A percentile compares a stretch with the other conserved stretches of the same genome.
These are phyloP conservation scores for Wallacemonas sp. DNA, from an alignment of 208 protist genomes.

Conservation along the genomic window DNA sequence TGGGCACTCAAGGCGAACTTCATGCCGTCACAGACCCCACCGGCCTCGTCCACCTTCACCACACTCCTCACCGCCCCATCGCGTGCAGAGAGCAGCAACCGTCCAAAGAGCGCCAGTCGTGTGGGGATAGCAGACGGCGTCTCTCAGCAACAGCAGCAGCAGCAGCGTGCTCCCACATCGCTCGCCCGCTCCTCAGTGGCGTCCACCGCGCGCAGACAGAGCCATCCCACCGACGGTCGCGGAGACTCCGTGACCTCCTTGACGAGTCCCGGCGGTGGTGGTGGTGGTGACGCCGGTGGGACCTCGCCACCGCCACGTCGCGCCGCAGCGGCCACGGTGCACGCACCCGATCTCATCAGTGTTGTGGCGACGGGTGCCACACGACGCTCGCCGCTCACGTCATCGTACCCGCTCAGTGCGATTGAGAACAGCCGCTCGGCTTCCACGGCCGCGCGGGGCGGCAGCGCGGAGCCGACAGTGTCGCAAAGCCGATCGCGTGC, in stretches of 20 bases:
- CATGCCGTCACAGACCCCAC: not conserved
- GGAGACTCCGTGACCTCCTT: not conserved
- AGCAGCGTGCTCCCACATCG: no score
- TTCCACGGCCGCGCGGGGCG: no score
- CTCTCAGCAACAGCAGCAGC: no score
- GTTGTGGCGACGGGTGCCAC: no score
- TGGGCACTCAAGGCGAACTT: conserved; percentile 5
- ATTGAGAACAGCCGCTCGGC: conserved; percentile 1
- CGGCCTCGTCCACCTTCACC: not conserved
- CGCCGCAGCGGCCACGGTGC: not conserved
- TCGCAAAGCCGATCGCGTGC: not conserved
- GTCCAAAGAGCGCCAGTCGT: no score
- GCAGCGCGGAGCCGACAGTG: not conserved
- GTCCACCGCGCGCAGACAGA: no score
- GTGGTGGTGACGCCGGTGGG: not conserved
- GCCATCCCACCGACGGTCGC: not conserved
- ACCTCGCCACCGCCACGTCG: not conserved
- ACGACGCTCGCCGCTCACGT: not conserved
- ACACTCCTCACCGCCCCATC: not conserved
- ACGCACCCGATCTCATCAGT: no score
- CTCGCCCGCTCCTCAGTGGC: no score
- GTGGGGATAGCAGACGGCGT: no score
- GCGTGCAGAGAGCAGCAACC: no score
- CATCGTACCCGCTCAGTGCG: conserved; percentile 1
- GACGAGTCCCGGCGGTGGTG: not conserved